These are phyloP conservation scores for Microsporum audouinii DNA, from an alignment of 2,329 filamentous ascomycete genomes.

Conservation along the genomic window DNA sequence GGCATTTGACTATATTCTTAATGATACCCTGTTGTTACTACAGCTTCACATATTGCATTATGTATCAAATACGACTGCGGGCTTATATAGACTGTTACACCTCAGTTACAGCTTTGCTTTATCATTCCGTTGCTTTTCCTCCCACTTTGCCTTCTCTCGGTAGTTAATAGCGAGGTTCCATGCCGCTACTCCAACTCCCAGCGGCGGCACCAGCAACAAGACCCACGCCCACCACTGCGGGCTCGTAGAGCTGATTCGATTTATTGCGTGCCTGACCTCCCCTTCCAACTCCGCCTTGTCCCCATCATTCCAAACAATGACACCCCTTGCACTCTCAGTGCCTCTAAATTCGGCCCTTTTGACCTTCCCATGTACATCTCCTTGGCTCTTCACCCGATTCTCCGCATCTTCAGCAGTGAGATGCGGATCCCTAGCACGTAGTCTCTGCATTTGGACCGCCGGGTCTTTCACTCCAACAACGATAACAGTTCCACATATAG, in stretches of 20 bases:
- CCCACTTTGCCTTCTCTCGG: slow-evolving; percentile 60
- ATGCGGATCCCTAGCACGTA: slow-evolving; percentile 65
- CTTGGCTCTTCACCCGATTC: slow-evolving; percentile 77
- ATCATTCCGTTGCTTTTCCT: slow-evolving; percentile 45
- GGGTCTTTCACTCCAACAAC: slow-evolving; percentile 79
- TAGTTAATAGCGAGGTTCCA: slow-evolving; percentile 66
- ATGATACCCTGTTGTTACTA: slow-evolving; percentile 1
- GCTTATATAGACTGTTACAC: background rate
- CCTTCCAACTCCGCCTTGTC: slow-evolving; percentile 56
- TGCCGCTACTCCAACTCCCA: slow-evolving; percentile 56
- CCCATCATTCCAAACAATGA: slow-evolving; percentile 86
- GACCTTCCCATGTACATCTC: slow-evolving; percentile 74
- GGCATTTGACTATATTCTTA: background rate
- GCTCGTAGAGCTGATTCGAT: slow-evolving; percentile 49
- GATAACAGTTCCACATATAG: slow-evolving; percentile 70
- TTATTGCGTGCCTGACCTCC: slow-evolving; percentile 57
- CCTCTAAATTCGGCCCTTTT: slow-evolving; percentile 55
- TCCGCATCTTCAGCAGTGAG: slow-evolving; percentile 74
- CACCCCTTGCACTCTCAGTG: slow-evolving; percentile 47
- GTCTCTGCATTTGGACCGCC: slow-evolving; percentile 65
- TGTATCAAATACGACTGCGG: background rate
- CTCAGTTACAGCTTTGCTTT: slow-evolving; percentile 46
- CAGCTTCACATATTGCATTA: background rate
- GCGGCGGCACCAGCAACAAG: slow-evolving; percentile 56
- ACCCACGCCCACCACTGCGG: slow-evolving; percentile 78